These are phyloP conservation scores for Spergularia azorica DNA, from an alignment of 179 eudicot genomes.

Conservation along the genomic window DNA sequence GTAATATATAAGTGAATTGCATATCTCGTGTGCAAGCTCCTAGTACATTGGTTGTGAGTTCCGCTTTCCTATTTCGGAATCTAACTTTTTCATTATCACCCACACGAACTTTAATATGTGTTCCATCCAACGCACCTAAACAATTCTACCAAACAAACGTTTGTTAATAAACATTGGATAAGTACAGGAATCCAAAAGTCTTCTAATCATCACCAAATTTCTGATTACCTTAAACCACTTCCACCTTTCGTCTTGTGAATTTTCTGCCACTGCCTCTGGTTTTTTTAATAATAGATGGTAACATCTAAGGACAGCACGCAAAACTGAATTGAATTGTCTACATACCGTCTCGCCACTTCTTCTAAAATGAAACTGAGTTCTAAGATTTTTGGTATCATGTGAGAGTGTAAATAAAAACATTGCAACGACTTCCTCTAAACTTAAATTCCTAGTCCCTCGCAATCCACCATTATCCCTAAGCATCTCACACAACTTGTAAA, in stretches of 20 bases:
- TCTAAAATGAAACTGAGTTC: conserved; percentile 11
- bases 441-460: conserved; percentile 5
- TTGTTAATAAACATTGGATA: no score
- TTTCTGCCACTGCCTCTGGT: not conserved
- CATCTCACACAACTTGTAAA: conserved; percentile 11
- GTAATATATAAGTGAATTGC: conserved; percentile 17
- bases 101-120: conserved; percentile 14
- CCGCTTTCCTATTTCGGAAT: conserved; percentile 9
- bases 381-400: conserved; percentile 21
- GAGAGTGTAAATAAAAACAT: conserved; percentile 13
- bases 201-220: not conserved
- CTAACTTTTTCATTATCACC: not conserved
- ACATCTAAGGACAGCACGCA: conserved; percentile 5
- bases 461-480: conserved; percentile 8
- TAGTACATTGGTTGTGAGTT: conserved; percentile 6
- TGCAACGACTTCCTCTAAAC: conserved; percentile 17
- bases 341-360: conserved; percentile 13
- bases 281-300: not conserved
- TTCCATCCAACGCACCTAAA: conserved; percentile 17
- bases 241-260: not conserved
- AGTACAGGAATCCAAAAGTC: not conserved
- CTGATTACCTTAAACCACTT: conserved; percentile 12
- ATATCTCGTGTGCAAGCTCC: conserved; percentile 7
- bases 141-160: conserved; percentile 3
- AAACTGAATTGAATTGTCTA: conserved; percentile 3